Percentiles rank a stretch among this genome's conserved stretches.
Conservation (phyloP, 2,329 filamentous ascomycete species). For the Biscogniauxia mediterranea region DNA sequence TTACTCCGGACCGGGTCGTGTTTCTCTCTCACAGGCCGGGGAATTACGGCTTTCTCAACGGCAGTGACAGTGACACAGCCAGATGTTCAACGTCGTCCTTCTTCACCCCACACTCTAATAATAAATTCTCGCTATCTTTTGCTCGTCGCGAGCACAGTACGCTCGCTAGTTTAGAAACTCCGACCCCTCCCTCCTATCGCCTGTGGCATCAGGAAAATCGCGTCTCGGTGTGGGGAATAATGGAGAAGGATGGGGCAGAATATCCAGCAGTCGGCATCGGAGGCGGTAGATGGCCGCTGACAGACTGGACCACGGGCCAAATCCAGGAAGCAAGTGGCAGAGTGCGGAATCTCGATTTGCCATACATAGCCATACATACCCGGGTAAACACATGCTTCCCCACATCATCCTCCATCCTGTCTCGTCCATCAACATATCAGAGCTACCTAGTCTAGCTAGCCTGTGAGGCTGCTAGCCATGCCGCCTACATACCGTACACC, state of each 20-base stretch:
- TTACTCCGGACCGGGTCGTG: background rate
- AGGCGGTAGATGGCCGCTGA: constrained; percentile 28
- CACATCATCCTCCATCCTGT: constrained; percentile 9
- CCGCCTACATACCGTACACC: background rate
- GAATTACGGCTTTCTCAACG: constrained; percentile 19
- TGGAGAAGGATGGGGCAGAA: constrained; percentile 1
- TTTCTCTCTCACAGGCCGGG: constrained; percentile 2
- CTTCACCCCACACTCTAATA: constrained; percentile 9
- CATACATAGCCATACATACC: constrained; percentile 8
- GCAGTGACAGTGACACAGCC: constrained; percentile 6
- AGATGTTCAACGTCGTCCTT: background rate
- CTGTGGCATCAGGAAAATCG: constrained; percentile 6
- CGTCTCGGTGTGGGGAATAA: constrained; percentile 19
- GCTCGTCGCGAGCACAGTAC: too few species aligned
- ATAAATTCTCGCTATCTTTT: background rate
- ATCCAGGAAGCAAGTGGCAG: constrained; percentile 14
- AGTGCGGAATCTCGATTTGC: constrained; percentile 22
- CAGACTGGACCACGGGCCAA: constrained; percentile 15
- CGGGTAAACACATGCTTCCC: constrained; percentile 24
- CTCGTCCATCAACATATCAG: constrained; percentile 10
- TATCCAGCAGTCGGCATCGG: constrained; percentile 26
- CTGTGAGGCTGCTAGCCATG: background rate
- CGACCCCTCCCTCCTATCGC: constrained; percentile 1
- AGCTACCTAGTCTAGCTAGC: background rate
- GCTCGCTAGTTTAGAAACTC: background rate